Percentiles rank a stretch among this genome's conserved stretches.
These are phyloP conservation scores for Capronia coronata DNA, from an alignment of 2,329 filamentous ascomycete species.

Conservation along the genomic window DNA sequence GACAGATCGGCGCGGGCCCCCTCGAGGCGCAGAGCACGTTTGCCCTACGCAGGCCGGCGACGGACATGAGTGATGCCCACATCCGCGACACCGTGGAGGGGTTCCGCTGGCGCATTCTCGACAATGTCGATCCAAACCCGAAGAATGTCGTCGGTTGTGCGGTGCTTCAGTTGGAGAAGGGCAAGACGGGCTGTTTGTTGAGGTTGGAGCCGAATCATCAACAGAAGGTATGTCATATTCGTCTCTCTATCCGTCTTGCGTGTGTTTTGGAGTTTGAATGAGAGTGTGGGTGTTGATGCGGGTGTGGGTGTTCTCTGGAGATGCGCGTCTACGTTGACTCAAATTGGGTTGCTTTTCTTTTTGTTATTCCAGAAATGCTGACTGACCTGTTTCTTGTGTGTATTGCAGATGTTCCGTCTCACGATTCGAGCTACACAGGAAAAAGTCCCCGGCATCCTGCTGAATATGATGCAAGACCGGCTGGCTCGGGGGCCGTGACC, in stretches of 20 bases:
- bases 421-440: constrained; percentile 94
- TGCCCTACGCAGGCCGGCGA: constrained; percentile 45
- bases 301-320: background rate
- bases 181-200: constrained; percentile 91
- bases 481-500: constrained; percentile 50
- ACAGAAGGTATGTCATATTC: constrained; percentile 63
- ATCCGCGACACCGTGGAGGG: constrained; percentile 64
- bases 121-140: constrained; percentile 80
- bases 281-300: too few species aligned
- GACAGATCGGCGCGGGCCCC: constrained; percentile 86
- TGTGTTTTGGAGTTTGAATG: too few species aligned
- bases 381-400: background rate
- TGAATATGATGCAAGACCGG: constrained; percentile 82
- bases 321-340: too few species aligned
- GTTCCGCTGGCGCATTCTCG: constrained; percentile 82
- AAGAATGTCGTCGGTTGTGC: constrained; percentile 88
- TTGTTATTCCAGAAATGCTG: background rate
- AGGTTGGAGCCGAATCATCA: constrained; percentile 90
- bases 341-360: background rate
- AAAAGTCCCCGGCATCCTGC: constrained; percentile 67
- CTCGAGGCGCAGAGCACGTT: constrained; percentile 88
- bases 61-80: constrained; percentile 63
- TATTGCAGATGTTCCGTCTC: constrained; percentile 77
- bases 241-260: too few species aligned
- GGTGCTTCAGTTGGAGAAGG: constrained; percentile 69